A percentile compares a stretch with the other conserved stretches of the same genome.
Evolutionary conservation across 768 basidiomycete species (phyloP).

Genomic region (Suillus ampliporus): DNA sequence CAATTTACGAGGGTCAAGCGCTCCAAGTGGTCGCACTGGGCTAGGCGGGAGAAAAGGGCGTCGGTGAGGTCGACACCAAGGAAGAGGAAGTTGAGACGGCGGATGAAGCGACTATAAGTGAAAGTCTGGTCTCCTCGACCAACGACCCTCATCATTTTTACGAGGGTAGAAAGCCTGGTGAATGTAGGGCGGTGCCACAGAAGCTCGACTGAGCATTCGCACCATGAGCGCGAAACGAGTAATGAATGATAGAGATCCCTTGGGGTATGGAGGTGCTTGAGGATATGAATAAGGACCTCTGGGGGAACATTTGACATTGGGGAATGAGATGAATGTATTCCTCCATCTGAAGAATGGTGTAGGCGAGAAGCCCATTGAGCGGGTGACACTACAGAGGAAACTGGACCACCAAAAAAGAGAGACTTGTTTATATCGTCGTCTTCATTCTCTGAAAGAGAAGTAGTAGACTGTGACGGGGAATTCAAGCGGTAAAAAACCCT

Average conservation of each 20-base stretch:
- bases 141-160: conserved; percentile 80
- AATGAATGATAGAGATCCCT: conserved; percentile 77
- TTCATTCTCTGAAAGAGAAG: conserved; percentile 80
- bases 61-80: conserved; percentile 75
- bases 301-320: conserved; percentile 78
- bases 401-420: conserved; percentile 41
- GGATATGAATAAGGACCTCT: conserved; percentile 91
- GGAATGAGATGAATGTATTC: conserved; percentile 44
- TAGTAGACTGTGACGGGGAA: conserved; percentile 71
- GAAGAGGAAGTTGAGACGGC: conserved; percentile 87
- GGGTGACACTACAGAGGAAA: conserved; percentile 55
- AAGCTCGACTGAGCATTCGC: conserved; percentile 93
- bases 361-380: conserved; percentile 61
- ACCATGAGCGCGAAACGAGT: conserved; percentile 90
- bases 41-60: conserved; percentile 72
- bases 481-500: conserved; percentile 43
- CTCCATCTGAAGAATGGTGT: conserved; percentile 40
- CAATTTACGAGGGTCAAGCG: conserved; percentile 89
- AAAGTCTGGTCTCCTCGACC: conserved; percentile 72
- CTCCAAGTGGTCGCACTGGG: conserved; percentile 81
- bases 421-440: conserved; percentile 65
- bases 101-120: conserved; percentile 85
- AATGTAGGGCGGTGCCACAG: conserved; percentile 93
- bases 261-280: conserved; percentile 79
- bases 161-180: conserved; percentile 67